Evolutionary conservation across 1,139 yeast species (phyloP).

Genomic region (Lodderomyces elongisporus): DNA sequence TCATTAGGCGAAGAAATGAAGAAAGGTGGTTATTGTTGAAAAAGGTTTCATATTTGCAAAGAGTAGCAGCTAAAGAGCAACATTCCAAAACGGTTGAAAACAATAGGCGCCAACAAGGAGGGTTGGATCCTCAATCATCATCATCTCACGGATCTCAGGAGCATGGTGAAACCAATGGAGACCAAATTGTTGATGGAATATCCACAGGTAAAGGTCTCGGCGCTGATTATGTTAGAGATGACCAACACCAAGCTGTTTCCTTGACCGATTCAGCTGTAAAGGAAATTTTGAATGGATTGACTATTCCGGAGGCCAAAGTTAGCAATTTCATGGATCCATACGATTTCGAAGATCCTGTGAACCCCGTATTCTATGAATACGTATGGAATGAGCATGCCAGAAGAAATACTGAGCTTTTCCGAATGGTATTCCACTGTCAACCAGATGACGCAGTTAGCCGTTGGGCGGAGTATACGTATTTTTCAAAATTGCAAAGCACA

Average conservation of each 20-base stretch:
- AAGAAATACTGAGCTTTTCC: slow-evolving; percentile 73
- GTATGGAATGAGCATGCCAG: slow-evolving; percentile 85
- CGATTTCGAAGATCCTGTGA: slow-evolving; percentile 79
- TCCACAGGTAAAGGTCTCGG: slow-evolving; percentile 7
- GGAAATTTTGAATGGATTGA: slow-evolving; percentile 36
- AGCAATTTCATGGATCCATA: slow-evolving; percentile 75
- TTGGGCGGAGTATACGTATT: slow-evolving; percentile 86
- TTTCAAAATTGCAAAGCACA: slow-evolving; percentile 51
- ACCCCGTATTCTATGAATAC: slow-evolving; percentile 74
- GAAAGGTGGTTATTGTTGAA: slow-evolving; percentile 69
- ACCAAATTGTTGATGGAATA: slow-evolving; percentile 8
- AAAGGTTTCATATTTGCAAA: slow-evolving; percentile 62
- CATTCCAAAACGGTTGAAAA: slow-evolving; percentile 29
- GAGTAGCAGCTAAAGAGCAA: slow-evolving; percentile 46
- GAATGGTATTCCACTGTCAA: slow-evolving; percentile 87
- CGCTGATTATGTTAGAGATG: slow-evolving; percentile 15
- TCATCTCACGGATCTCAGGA: not conserved
- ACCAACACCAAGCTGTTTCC: slow-evolving; percentile 29
- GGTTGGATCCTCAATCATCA: slow-evolving; percentile 20
- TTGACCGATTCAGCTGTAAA: slow-evolving; percentile 44
- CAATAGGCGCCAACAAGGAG: slow-evolving; percentile 30
- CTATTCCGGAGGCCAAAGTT: slow-evolving; percentile 24
- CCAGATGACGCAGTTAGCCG: slow-evolving; percentile 86
- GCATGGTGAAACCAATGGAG: not conserved
- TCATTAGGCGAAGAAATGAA: slow-evolving; percentile 42